phyloP scores from a whole-genome alignment of 2,329 filamentous ascomycete species.

The Leptographium galeiforme region DNA sequence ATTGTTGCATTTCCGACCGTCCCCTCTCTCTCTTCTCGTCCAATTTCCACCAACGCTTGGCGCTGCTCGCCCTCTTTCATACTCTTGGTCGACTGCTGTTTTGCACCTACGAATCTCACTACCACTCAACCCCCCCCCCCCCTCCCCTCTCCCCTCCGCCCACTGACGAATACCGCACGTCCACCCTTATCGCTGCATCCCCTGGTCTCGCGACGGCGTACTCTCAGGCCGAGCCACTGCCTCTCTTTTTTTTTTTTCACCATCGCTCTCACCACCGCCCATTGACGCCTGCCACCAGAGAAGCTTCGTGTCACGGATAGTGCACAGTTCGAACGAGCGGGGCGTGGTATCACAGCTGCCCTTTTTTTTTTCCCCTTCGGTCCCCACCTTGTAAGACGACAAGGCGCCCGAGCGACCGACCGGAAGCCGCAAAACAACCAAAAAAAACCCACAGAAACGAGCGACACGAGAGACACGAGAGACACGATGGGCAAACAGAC shows the following conservation, averaged over 20 bases:
- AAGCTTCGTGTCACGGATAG: not conserved
- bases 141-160: too few species aligned
- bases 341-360: not conserved
- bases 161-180: too few species aligned
- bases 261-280: too few species aligned
- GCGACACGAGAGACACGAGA: not conserved
- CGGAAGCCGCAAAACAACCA: not conserved
- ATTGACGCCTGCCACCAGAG: not conserved
- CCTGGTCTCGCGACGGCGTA: too few species aligned
- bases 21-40: not conserved
- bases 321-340: not conserved
- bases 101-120: too few species aligned
- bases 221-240: too few species aligned
- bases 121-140: too few species aligned
- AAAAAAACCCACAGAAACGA: too few species aligned
- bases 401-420: not conserved
- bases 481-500: slow-evolving; percentile 42
- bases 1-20: not conserved
- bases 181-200: too few species aligned
- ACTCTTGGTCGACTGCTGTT: too few species aligned
- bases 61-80: not conserved
- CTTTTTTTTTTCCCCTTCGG: not conserved
- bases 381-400: not conserved
- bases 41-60: not conserved
- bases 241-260: too few species aligned